Evolutionary conservation across 345 rosid species (phyloP).

Genomic region (Ailanthus altissimus): DNA sequence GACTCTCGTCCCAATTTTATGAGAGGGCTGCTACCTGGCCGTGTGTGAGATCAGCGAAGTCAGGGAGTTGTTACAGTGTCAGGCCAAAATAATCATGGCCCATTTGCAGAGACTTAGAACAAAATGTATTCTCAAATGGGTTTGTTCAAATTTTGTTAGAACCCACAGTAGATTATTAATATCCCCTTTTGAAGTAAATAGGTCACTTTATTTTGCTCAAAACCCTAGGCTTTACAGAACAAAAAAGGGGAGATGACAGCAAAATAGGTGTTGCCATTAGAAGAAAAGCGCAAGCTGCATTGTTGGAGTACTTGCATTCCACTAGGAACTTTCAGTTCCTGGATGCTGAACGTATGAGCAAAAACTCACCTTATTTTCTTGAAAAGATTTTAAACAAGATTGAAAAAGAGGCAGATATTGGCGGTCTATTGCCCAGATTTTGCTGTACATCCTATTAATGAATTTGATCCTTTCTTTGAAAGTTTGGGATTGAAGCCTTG

Average conservation of each 20-base stretch:
- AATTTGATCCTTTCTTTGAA: slow-evolving; percentile 88
- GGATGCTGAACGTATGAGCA: slow-evolving; percentile 73
- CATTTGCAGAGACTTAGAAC: slow-evolving; percentile 37
- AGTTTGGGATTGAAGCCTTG: slow-evolving; percentile 63
- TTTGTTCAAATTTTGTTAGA: slow-evolving; percentile 31
- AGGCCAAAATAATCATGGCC: slow-evolving; percentile 33
- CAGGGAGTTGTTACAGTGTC: too few relatives aligned
- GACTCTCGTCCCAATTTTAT: too few relatives aligned
- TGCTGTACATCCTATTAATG: slow-evolving; percentile 82
- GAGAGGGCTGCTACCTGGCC: too few relatives aligned
- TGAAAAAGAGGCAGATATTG: slow-evolving; percentile 36
- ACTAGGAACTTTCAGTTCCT: slow-evolving; percentile 57
- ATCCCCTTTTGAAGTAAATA: slow-evolving; percentile 23
- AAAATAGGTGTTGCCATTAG: slow-evolving; percentile 34
- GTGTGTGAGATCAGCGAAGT: too few relatives aligned
- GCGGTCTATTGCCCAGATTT: slow-evolving; percentile 42
- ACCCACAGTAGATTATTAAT: slow-evolving; percentile 24
- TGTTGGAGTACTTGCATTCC: slow-evolving; percentile 63
- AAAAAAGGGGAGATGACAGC: slow-evolving; percentile 20
- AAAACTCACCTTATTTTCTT: slow-evolving; percentile 59
- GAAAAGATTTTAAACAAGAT: slow-evolving; percentile 41
- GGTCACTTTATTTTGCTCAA: slow-evolving; percentile 25
- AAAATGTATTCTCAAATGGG: slow-evolving; percentile 47
- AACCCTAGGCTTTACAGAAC: slow-evolving; percentile 50
- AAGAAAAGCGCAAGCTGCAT: slow-evolving; percentile 61